A percentile compares a stretch with the other conserved stretches of the same genome.
These are phyloP conservation scores for Exophiala xenobiotica DNA, from an alignment of 2,329 filamentous ascomycete species.

Conservation along the genomic window DNA sequence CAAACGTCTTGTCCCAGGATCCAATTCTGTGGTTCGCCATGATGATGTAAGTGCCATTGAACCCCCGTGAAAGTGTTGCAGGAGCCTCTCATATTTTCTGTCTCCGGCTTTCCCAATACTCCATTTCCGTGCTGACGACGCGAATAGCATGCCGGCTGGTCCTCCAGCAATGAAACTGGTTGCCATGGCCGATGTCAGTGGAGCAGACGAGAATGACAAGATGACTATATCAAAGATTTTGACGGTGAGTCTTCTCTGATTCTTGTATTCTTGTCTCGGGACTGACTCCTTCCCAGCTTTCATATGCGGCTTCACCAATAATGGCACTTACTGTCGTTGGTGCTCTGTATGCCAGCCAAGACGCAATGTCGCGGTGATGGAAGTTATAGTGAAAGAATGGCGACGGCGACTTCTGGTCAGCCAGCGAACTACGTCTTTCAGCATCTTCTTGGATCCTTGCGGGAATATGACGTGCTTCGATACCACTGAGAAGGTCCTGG, in stretches of 20 bases:
- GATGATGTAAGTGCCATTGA: conserved; percentile 52
- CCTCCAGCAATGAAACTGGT: conserved; percentile 56
- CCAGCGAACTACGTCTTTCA: too few relatives aligned
- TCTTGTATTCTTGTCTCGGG: not conserved
- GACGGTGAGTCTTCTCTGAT: conserved; percentile 10
- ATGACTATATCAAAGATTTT: conserved; percentile 55
- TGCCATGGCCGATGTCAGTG: conserved; percentile 45
- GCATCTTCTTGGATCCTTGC: too few relatives aligned
- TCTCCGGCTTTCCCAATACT: too few relatives aligned
- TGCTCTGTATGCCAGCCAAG: conserved; percentile 35
- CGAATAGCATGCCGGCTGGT: conserved; percentile 58
- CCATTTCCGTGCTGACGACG: too few relatives aligned
- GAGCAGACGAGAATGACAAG: conserved; percentile 47
- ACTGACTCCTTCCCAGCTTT: conserved; percentile 29
- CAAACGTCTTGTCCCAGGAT: conserved; percentile 53
- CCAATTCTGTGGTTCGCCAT: conserved; percentile 66
- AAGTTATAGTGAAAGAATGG: too few relatives aligned
- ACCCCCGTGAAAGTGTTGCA: too few relatives aligned
- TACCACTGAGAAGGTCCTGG: too few relatives aligned
- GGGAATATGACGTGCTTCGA: too few relatives aligned
- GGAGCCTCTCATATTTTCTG: too few relatives aligned
- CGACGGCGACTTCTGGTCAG: too few relatives aligned
- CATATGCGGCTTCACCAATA: conserved; percentile 36
- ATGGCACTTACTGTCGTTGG: conserved; percentile 37
- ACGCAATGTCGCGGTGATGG: conserved; percentile 20